phyloP scores from a whole-genome alignment of 345 rosid species.

The Lenwebbia sp. region DNA sequence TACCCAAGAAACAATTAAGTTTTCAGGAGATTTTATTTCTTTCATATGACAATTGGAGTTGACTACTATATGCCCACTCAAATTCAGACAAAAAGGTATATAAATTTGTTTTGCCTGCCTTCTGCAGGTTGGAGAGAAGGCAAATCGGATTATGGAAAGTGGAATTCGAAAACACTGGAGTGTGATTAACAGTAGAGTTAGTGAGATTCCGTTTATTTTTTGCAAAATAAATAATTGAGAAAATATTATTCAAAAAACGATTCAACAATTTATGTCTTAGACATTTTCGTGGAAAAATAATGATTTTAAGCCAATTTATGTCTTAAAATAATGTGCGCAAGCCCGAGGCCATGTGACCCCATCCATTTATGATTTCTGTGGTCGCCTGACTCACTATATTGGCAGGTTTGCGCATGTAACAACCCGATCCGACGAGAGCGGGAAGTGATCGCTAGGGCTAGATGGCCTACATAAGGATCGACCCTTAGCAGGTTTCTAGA shows the following conservation, averaged over 20 bases:
- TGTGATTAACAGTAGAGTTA: background rate
- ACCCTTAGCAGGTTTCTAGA: too few species aligned
- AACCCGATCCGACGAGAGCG: too few species aligned
- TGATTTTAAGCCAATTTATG: too few species aligned
- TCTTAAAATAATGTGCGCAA: too few species aligned
- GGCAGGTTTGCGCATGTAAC: rapidly evolving
- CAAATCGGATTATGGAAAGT: background rate
- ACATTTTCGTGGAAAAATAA: too few species aligned
- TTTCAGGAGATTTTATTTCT: too few species aligned
- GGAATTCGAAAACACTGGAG: background rate
- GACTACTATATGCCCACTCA: background rate
- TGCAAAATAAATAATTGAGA: too few species aligned
- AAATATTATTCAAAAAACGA: too few species aligned
- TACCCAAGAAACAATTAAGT: background rate
- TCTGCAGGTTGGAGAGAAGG: background rate
- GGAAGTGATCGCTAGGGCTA: too few species aligned
- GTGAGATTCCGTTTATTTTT: too few species aligned
- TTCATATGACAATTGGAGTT: background rate
- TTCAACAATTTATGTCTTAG: too few species aligned
- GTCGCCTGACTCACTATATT: rapidly evolving
- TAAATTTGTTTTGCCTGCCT: background rate
- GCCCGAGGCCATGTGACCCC: background rate
- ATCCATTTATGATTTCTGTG: background rate
- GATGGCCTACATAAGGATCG: too few species aligned
- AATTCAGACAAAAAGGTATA: background rate